Base-by-base conservation (phyloP, 1,139 yeast species). In the Hansenula sp. region DNA sequence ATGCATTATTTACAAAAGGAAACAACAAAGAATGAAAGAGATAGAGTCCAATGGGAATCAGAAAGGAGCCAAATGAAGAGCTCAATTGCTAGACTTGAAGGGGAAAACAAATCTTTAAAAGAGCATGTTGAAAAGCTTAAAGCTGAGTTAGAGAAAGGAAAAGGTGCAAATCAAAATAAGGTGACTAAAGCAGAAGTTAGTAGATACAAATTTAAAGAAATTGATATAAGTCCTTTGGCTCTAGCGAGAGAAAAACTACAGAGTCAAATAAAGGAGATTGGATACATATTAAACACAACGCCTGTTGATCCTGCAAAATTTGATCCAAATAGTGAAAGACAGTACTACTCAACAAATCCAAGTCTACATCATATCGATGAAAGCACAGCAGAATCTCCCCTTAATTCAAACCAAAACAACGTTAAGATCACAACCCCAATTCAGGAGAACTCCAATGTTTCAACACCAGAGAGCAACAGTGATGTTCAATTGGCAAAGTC, bases 31-130 rank as follows among this genome's bases (percentile, higher is more conserved):
- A 73, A 71, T 52, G 82, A 77, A 52, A 68, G 77, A 39, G 77
- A 74, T 45, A 62, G 79, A 36, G 72, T 77, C 37, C 71, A 71
- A 37, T 77, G 81, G 80, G 79, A 71, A 52, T 62, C 37, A 28
- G 88, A 76, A 46, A 71, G 76, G 73, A 73, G 75, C 16, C 73
- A 71, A 41, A 74, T 75, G 40, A 72, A 75, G 42, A 66, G 79
- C 10, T 69, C 76, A 41, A 77, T 84, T 40, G 83, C 82, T 1
- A 79, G 80, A 38, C 64, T 89, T 27, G 73, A 73, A 42, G 80
- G 77, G 27, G 84, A 79, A 44, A 88, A 87, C 50, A 73, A 71
- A 31, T 69, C 71, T 38, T 61, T 87, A 45, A 62, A 68, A 36
- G 78, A 78, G 45, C 67, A 81, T 20, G 66, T 65, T 17, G 75